Evolutionary conservation across 2,329 filamentous ascomycete species (phyloP), one percentile per base, ranked within the genome.

Genomic region (Tolypocladium guangdongense): DNA sequence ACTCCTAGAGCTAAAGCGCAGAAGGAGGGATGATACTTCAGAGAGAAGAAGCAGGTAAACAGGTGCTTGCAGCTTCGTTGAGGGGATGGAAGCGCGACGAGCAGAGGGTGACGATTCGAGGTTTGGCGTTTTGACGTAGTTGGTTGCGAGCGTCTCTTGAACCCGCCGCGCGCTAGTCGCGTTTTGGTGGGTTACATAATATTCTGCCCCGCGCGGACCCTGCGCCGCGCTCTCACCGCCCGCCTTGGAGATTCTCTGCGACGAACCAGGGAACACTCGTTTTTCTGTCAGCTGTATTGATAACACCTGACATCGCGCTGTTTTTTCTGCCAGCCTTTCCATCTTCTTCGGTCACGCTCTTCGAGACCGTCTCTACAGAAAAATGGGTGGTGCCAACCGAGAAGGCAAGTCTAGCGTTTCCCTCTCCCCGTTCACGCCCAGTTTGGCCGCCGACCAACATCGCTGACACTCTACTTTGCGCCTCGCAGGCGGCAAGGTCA

Each of bases 401-500:
- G 68, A 71, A 68, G 69, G 67, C 67, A 55, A 54, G 65, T 62
- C 35, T 4, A 1, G n/a, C 33, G 24, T 49, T 48, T 8, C 7
- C 27, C 49, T 22, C 32, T 16, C 16, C 35, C 43, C 49, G 7
- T 38, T 14, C n/a, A 24, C 18, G 33, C 38, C 50, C 46, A 24
- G 10, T 27, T 27, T 32, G 30, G 7, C 22, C 16, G 12, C 30
- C 32, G 41, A 7, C 22, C 22, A 30, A 7, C 22, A n/a, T 30
- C 1, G 24, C 43, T 47, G 32, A 47, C 43, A 2, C 18, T 32
- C 27, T 20, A 1, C 11, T n/a, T 27, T 33, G 27, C 16, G 24
- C 20, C 4, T 20, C n/a, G 30, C 58, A 91, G 87, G 86, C 70
- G 87, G 87, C 78, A 91, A 90, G 78, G 82, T 75, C 62, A 90